Evolutionary conservation across 345 rosid species (phyloP), one percentile per base, ranked within the genome.

Genomic region (Populus nigra): DNA sequence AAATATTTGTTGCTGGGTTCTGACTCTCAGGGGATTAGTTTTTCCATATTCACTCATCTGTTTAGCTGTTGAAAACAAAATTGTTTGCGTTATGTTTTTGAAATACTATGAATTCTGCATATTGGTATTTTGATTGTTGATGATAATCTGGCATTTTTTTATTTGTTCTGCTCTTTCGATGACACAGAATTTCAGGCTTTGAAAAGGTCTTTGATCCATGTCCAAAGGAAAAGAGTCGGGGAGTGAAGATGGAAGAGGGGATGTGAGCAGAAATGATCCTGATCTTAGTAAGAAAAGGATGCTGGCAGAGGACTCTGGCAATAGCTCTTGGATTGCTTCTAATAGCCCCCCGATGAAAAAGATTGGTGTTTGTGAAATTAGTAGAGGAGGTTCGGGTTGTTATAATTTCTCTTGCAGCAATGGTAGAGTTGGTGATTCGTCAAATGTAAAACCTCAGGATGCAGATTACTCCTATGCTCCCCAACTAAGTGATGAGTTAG

Each of bases 401-500:
- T 18, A 50, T 59, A 59, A 39, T 63, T 65, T 77, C 71, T 68
- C 57, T 67, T 61, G 43, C 8, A 13, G 78, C 59, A 85, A 79
- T 17, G 69, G 69, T 81, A 4, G 80, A 76, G 73, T 49, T 50
- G 73, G 79, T 66, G 74, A 55, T 82, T 84, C 86, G 50, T 74
- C 85, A 53, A 84, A 72, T 73, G 81, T 78, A 7, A 76, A 81
- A 91, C 88, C 94, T 86, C 92, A 94, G 94, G 98, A 91, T 94
- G 97, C 97, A 93, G 98, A 94, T 94, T 94, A 92, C 80, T 74
- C 72, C 31, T 78, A 81, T 73, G 68, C 85, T 79, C 90, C 92
- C 67, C 83, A 88, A 29, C 97, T 94, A 57, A 80, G 88, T 73
- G 83, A 86, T 76, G 97, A 94, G 82, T 65, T 93, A 61, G 98